A percentile compares a stretch with the other conserved stretches of the same genome.
Conservation (phyloP, 768 basidiomycete species). For the Candolleomyces eurysporus region DNA sequence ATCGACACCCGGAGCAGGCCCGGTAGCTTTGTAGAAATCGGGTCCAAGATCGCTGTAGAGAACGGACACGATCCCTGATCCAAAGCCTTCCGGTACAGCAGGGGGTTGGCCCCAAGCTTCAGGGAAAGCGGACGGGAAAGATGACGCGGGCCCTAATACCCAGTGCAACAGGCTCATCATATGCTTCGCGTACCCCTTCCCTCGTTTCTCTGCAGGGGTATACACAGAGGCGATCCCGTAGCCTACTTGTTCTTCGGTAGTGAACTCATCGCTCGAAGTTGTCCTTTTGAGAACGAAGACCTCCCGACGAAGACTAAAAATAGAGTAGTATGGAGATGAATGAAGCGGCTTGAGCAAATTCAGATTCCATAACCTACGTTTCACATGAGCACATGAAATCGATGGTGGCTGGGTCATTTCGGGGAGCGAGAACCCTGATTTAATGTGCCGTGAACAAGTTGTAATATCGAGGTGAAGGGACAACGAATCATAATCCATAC, state of each 20-base stretch:
- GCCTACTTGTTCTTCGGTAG: constrained; percentile 32
- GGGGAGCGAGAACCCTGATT: constrained; percentile 55
- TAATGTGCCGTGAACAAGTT: not conserved
- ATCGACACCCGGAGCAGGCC: constrained; percentile 16
- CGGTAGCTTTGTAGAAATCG: constrained; percentile 21
- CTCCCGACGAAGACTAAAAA: constrained; percentile 27
- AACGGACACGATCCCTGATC: constrained; percentile 21
- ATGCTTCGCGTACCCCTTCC: constrained; percentile 55
- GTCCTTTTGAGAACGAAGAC: constrained; percentile 23
- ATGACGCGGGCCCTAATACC: constrained; percentile 22
- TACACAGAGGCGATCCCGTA: constrained; percentile 60
- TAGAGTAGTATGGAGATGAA: not conserved
- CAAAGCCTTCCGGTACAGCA: constrained; percentile 9
- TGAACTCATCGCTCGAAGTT: not conserved
- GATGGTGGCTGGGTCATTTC: constrained; percentile 46
- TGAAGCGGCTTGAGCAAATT: constrained; percentile 10
- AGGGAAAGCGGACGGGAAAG: constrained; percentile 18
- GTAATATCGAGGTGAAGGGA: not conserved
- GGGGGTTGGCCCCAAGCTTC: constrained; percentile 26
- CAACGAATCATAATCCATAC: constrained; percentile 24
- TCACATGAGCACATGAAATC: constrained; percentile 61
- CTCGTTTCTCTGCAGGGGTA: constrained; percentile 46
- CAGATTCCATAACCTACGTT: constrained; percentile 43
- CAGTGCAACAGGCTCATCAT: constrained; percentile 66
- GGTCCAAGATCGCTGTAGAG: constrained; percentile 28